Percentiles rank a stretch among this genome's conserved stretches.
These are phyloP conservation scores for Gamarada debralockiae DNA, from an alignment of 495 filamentous ascomycete species.

Conservation along the genomic window DNA sequence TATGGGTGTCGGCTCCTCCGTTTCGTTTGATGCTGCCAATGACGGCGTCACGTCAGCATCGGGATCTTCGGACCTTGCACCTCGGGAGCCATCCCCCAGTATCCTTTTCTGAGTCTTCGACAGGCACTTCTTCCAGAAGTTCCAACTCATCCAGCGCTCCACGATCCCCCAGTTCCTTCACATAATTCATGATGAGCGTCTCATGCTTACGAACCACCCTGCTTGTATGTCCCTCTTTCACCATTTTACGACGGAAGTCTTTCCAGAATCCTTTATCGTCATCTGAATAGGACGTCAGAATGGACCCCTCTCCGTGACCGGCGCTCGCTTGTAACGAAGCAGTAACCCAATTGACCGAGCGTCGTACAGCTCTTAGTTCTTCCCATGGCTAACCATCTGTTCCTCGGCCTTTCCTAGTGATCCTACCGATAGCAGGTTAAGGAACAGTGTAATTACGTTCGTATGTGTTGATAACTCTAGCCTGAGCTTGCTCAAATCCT, in stretches of 20 bases:
- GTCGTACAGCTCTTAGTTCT: slow-evolving; percentile 5
- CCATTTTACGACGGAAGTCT: slow-evolving; percentile 3
- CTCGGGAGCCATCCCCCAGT: too few relatives aligned
- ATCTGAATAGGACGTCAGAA: slow-evolving; percentile 6
- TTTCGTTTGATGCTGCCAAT: too few relatives aligned
- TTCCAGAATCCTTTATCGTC: slow-evolving; percentile 9
- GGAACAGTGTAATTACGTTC: slow-evolving; percentile 12
- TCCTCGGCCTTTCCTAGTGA: slow-evolving; percentile 17
- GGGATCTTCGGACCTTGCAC: too few relatives aligned
- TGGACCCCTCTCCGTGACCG: neutral
- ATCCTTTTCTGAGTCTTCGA: too few relatives aligned
- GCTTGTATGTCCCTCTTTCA: slow-evolving; percentile 4
- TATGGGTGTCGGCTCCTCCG: too few relatives aligned
- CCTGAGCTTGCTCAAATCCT: slow-evolving; percentile 16
- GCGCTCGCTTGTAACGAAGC: slow-evolving; percentile 4
- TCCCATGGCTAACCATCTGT: slow-evolving; percentile 10
- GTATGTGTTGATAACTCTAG: slow-evolving; percentile 12
- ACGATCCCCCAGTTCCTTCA: slow-evolving; percentile 8
- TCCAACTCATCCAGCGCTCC: slow-evolving; percentile 16
- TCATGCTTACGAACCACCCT: slow-evolving; percentile 1
- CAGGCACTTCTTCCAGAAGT: too few relatives aligned
- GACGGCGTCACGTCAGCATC: too few relatives aligned
- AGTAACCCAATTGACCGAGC: slow-evolving; percentile 9
- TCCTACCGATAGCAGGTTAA: slow-evolving; percentile 13
- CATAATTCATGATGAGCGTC: slow-evolving; percentile 11